phyloP scores from a whole-genome alignment of 371 early-diverging fungal genomes.

The Actinomortierella wolfii region DNA sequence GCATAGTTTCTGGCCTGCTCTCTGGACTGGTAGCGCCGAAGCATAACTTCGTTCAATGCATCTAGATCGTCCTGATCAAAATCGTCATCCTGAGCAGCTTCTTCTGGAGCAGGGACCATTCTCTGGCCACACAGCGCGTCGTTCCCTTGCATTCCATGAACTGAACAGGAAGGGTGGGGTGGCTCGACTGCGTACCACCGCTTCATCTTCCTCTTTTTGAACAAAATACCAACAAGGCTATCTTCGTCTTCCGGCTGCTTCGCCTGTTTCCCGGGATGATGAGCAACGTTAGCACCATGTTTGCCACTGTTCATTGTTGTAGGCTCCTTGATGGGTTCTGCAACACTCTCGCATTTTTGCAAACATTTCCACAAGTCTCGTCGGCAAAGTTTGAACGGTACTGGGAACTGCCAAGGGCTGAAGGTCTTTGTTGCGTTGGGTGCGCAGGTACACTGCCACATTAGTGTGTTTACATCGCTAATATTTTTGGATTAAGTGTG shows the following conservation, averaged over 20 bases:
- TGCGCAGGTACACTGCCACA: constrained; percentile 21
- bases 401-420: constrained; percentile 23
- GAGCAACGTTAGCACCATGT: no score
- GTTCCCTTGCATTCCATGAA: no score
- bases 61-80: neutral
- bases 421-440: constrained; percentile 1
- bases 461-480: constrained; percentile 20
- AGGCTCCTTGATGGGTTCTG: neutral
- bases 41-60: neutral
- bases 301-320: no score
- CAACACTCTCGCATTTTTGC: no score
- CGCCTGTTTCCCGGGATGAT: no score
- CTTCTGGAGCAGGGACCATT: neutral
- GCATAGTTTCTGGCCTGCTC: neutral
- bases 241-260: no score
- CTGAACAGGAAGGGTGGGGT: no score
- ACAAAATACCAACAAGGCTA: no score
- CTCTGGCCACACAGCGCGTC: neutral
- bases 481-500: no score
- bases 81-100: neutral
- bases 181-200: no score
- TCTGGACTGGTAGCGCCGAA: constrained; percentile 5
- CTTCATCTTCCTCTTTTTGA: no score
- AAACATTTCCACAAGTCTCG: neutral
- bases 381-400: constrained; percentile 38